These are phyloP conservation scores for Trapa incisa DNA, from an alignment of 345 rosid species.

Conservation along the genomic window DNA sequence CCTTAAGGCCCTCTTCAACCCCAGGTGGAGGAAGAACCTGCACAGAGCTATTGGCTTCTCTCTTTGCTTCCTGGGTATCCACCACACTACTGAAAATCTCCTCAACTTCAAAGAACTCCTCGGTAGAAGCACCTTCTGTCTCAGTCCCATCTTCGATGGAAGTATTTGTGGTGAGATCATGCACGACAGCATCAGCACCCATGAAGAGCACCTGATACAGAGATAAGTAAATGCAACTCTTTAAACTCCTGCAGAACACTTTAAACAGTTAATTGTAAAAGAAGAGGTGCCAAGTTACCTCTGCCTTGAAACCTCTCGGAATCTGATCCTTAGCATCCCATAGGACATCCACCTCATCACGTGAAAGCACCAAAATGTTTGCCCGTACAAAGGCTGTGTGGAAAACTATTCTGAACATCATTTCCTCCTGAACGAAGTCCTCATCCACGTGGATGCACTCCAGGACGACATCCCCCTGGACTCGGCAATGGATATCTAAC, in stretches of 20 bases:
- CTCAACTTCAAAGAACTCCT: conserved; percentile 95
- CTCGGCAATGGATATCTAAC: conserved; percentile 65
- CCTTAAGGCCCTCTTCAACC: conserved; percentile 24
- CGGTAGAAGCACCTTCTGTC: conserved; percentile 60
- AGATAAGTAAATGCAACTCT: conserved; percentile 33
- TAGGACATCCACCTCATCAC: conserved; percentile 71
- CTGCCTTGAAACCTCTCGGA: conserved; percentile 74
- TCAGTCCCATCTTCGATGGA: conserved; percentile 58
- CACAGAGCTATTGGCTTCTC: conserved; percentile 17
- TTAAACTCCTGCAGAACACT: conserved; percentile 50
- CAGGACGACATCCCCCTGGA: conserved; percentile 92
- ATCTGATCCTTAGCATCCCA: conserved; percentile 85
- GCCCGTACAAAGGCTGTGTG: conserved; percentile 88
- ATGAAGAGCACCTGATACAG: conserved; percentile 82
- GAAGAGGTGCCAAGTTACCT: conserved; percentile 48
- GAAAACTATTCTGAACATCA: conserved; percentile 78
- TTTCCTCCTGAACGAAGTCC: conserved; percentile 60
- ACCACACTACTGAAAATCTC: conserved; percentile 74
- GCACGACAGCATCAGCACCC: conserved; percentile 60
- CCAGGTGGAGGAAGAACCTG: neutral
- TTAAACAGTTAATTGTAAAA: conserved; percentile 5
- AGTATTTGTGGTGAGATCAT: conserved; percentile 36
- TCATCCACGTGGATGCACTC: conserved; percentile 84
- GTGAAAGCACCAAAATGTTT: conserved; percentile 52
- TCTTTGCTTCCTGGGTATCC: conserved; percentile 53